Percentiles rank a stretch among this genome's conserved stretches.
These are phyloP conservation scores for Elsinoe batatas DNA, from an alignment of 2,329 filamentous ascomycete species.

Conservation along the genomic window DNA sequence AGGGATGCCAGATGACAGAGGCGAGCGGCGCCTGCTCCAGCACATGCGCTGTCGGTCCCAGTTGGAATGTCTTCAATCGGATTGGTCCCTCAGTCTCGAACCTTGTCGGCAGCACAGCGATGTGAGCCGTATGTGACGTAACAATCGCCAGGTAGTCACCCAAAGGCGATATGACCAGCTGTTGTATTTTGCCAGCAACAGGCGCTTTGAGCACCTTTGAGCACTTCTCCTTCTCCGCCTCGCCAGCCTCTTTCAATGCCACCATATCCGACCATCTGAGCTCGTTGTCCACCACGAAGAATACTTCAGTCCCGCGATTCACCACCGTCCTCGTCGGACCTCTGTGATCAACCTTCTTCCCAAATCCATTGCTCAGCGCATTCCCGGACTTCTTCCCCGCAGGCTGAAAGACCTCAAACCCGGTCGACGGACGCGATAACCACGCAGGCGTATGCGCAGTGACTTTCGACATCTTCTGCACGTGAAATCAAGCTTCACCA, in stretches of 20 bases:
- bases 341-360: slow-evolving; percentile 15
- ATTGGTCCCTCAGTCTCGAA: slow-evolving; percentile 52
- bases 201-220: slow-evolving; percentile 63
- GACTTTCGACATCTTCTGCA: slow-evolving; percentile 64
- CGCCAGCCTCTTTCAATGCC: slow-evolving; percentile 55
- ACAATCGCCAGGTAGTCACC: slow-evolving; percentile 74
- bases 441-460: slow-evolving; percentile 78
- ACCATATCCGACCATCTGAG: slow-evolving; percentile 84
- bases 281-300: slow-evolving; percentile 78
- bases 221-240: slow-evolving; percentile 9
- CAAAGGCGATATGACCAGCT: slow-evolving; percentile 75
- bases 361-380: slow-evolving; percentile 13
- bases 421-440: slow-evolving; percentile 69
- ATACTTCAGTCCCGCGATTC: slow-evolving; percentile 73
- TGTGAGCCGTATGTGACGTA: slow-evolving; percentile 78
- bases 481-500: not conserved
- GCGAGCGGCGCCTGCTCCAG: slow-evolving; percentile 72
- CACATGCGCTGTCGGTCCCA: slow-evolving; percentile 89
- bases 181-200: slow-evolving; percentile 71
- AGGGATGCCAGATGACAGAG: slow-evolving; percentile 82
- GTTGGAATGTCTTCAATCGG: slow-evolving; percentile 75
- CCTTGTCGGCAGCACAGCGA: slow-evolving; percentile 65
- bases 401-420: slow-evolving; percentile 63
- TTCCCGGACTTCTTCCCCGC: slow-evolving; percentile 17
- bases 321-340: slow-evolving; percentile 57